Conservation (phyloP, 2,329 filamentous ascomycete species). For the Fusarium odoratissimum region DNA sequence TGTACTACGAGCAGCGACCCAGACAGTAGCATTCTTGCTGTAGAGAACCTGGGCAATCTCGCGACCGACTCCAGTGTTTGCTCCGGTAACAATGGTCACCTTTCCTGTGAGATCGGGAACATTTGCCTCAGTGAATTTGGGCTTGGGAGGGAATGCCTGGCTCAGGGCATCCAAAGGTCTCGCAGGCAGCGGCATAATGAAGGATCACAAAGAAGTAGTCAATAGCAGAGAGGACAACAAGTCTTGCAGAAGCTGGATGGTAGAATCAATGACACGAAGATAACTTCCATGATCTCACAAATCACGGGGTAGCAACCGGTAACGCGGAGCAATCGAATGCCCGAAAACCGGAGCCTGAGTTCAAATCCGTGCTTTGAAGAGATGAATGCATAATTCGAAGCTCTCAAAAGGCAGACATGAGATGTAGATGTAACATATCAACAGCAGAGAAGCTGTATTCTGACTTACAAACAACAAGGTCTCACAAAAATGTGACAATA, state of each 20-base stretch:
- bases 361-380: neutral
- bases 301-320: conserved; percentile 15
- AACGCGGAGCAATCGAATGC: conserved; percentile 26
- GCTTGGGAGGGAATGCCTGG: conserved; percentile 42
- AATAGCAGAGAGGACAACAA: neutral
- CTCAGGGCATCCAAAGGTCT: conserved; percentile 28
- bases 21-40: conserved; percentile 64
- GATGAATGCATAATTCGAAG: neutral
- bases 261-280: neutral
- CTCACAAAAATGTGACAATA: neutral
- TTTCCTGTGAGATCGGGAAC: conserved; percentile 62
- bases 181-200: conserved; percentile 13
- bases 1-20: conserved; percentile 62
- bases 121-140: conserved; percentile 62
- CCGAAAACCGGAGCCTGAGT: conserved; percentile 1
- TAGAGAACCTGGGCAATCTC: conserved; percentile 67
- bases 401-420: neutral
- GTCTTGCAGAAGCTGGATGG: neutral
- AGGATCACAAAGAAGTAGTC: neutral
- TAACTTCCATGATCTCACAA: conserved; percentile 2
- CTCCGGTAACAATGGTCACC: conserved; percentile 68
- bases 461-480: conserved; percentile 1
- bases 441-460: neutral
- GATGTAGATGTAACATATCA: neutral
- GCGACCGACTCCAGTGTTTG: conserved; percentile 60